Base-by-base conservation (phyloP, 139 green algal genomes). In the Volvox reticuliferus region DNA sequence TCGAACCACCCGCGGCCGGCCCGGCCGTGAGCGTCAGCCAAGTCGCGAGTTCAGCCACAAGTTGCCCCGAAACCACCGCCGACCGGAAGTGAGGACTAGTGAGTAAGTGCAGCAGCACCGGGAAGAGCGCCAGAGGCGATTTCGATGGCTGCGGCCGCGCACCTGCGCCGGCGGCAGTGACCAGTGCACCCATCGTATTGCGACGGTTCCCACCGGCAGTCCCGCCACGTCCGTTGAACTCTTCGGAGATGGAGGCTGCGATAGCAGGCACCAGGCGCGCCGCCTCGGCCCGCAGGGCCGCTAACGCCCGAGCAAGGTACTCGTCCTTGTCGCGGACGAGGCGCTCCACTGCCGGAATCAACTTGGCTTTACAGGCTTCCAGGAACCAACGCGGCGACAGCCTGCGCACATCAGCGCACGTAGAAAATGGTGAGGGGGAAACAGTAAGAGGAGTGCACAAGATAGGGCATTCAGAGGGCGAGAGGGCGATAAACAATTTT, bases 81-180 rank as follows among this genome's bases (percentile, higher is more conserved):
- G 88, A 50, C 1, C 96, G 92, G 86, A 98, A 95, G 36, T 91
- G 93, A 0, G 88, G 91, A 32, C 91, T 96, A 22, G 90, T 94
- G 12, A 98, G 80, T 67, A 98, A 90, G 89, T 96, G 93, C 30
- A 96, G 93, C 73, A 99, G 67, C 19, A 94, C 92, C 19, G 89
- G 91, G 78, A 95, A 95, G 67, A 93, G 93, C 83, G 86, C 82
- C 77, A 95, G 78, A 9, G 93, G 88, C 55, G 62, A 81, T 86
- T 92, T 93, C 22, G 65, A 68, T 30, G 87, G 73, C 86, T 37
- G 30, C 75, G 86, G 86, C 55, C 86, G 86, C 19, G 37, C 36
- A n/a, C 76, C 63, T 37, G 71, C 76, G 76, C 87, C 61, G 62
- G 36, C 62, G 35, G 91, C 30, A 91, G 88, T 44, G 35, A 69